Base-by-base conservation (phyloP, 495 filamentous ascomycete species). In the Pyrenopolyporus hunteri region DNA sequence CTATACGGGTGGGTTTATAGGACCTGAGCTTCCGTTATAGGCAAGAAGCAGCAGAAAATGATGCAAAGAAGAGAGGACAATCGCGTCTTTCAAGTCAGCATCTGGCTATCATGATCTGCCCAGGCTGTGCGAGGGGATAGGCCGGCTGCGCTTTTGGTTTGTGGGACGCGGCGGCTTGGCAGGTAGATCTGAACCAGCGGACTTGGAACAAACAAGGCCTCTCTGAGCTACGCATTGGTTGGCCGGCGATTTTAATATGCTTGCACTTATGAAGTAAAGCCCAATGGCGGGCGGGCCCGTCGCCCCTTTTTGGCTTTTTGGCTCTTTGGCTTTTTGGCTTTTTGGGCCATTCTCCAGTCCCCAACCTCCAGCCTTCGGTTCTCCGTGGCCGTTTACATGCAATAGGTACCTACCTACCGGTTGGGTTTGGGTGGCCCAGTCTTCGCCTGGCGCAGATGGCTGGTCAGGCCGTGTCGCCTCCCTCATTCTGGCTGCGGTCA, bases 121-220 rank as follows among this genome's bases (percentile, higher is more conserved):
- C 26, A 57, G 63, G 50, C 39, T 57, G 57, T 57, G 57, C 45
- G 56, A 66, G 45, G 57, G 54, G 55, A 47, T 45, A 53, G 51
- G 50, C 36, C 39, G 51, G 50, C 36, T 56, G 23, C 42, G 36
- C 40, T 42, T 54, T 51, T 60, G 51, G 63, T 45, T 57, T 57
- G 57, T 57, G 57, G 57, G 20, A 66, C 51, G 28, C 57, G 51
- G 37, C 28, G 51, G 32, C 63, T 66, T 66, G 57, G 63, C 63
- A 39, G 44, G 63, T 52, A 66, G 56, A 66, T 66, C 63, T 57
- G 33, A 50, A 57, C 57, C 56, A 36, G 40, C 50, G 35, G 32
- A 57, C 46, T 60, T 57, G 33, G 50, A 52, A 60, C 31, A 25
- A 57, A 45, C 48, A 22, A 50, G 16, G n/a, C n/a, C n/a, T n/a